Evolutionary conservation across 306 rosid species (phyloP), one percentile per base, ranked within the genome.

Genomic region (Gastrolobium villosum): DNA sequence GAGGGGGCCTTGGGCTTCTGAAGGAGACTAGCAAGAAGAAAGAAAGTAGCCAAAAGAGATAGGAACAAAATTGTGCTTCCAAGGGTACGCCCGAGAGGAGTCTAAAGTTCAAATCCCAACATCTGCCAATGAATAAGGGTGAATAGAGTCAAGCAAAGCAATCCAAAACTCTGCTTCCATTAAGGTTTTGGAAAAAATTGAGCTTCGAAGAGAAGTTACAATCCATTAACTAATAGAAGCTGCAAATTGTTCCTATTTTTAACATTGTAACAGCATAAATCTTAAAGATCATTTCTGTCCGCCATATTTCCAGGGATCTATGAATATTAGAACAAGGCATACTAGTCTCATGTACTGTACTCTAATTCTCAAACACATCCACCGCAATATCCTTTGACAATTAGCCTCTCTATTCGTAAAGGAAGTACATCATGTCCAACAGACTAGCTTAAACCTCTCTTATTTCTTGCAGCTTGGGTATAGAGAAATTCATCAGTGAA

Each of bases 71-170:
- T 57, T 30, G 9, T 34, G 20, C 67, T 68, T 67, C 14, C 39
- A 54, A 10, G 49, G 10, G 37, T n/a, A 43, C 36, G n/a, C 7
- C 52, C 15, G 40, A 50, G 10, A 71, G 49, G 34, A 79, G 46
- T 71, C 71, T 9, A 40, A 71, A 79, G 66, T 79, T 43, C 48
- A 52, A 46, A 79, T 31, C 74, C 36, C 72, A 71, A 50, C 32
- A 56, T 79, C 72, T 57, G 49, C 5, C 15, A 26, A 39, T 36
- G 34, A 61, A 79, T 36, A 71, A 53, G 39, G 6, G 65, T 26
- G 6, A 59, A 57, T 20, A 13, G 36, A 41, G 46, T 77, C 57
- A 15, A 44, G 70, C 55, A 70, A 61, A 48, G 44, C 52, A 59
- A 70, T 48, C 65, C 70, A 60, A 30, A 70, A 30, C 53, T 10